A percentile compares a stretch with the other conserved stretches of the same genome.
These are phyloP conservation scores for Ganoderma multipileum DNA, from an alignment of 1,284 basidiomycete genomes.

Conservation along the genomic window DNA sequence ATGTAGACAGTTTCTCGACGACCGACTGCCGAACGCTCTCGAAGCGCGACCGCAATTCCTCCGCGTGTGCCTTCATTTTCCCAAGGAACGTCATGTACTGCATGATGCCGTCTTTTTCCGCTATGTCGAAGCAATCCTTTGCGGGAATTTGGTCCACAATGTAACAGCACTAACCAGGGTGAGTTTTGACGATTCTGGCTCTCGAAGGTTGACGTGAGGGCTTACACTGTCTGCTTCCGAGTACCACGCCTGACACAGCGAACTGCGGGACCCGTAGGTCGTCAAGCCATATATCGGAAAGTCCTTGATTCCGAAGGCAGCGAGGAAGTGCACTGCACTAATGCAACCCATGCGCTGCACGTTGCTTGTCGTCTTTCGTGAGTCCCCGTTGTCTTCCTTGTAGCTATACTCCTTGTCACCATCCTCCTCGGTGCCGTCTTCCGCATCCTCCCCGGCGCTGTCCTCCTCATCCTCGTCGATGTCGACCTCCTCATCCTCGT, in stretches of 20 bases:
- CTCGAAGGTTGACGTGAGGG: background rate
- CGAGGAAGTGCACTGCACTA: background rate
- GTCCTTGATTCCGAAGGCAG: conserved; percentile 1
- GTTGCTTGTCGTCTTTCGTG: too few relatives aligned
- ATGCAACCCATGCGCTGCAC: background rate
- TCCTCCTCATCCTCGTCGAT: too few relatives aligned
- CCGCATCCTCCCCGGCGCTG: too few relatives aligned
- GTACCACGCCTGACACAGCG: background rate
- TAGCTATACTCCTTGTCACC: too few relatives aligned
- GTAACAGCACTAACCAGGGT: background rate
- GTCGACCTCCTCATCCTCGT: too few relatives aligned
- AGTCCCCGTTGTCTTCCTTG: too few relatives aligned
- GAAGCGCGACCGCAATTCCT: background rate
- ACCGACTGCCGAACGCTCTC: background rate
- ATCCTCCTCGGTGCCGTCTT: too few relatives aligned
- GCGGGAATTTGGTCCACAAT: background rate
- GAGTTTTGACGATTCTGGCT: background rate
- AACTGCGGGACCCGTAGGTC: background rate
- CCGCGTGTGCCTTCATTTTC: background rate
- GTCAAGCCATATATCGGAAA: background rate
- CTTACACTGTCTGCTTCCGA: background rate
- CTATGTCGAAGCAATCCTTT: background rate
- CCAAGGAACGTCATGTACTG: background rate
- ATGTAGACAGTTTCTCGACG: background rate
- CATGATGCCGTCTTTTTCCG: background rate